phyloP scores from a whole-genome alignment of 1,284 basidiomycete genomes.

The Irpex sp. region DNA sequence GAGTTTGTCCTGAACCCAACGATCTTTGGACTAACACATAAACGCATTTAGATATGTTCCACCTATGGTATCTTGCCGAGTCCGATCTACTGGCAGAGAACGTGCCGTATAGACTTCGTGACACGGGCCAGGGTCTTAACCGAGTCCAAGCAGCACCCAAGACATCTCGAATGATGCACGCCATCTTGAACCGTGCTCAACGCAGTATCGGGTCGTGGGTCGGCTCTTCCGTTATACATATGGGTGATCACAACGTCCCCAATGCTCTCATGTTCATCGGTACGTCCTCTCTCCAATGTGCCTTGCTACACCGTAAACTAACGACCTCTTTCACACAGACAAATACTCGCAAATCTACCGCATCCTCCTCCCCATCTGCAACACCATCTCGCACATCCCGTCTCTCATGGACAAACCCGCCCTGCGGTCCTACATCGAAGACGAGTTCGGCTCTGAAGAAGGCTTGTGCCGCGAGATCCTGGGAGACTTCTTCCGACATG shows the following conservation, averaged over 20 bases:
- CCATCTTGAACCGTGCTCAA: conserved; percentile 75
- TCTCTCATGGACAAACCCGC: conserved; percentile 61
- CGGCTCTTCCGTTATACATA: conserved; percentile 54
- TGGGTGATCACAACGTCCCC: conserved; percentile 83
- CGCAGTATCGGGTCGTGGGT: conserved; percentile 76
- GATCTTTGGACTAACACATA: not conserved
- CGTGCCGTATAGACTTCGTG: conserved; percentile 69
- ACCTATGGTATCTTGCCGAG: conserved; percentile 75
- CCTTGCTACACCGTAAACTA: not conserved
- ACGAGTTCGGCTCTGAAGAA: conserved; percentile 73
- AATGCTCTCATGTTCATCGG: conserved; percentile 81
- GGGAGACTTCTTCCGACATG: conserved; percentile 79
- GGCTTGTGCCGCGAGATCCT: conserved; percentile 66
- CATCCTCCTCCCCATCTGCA: conserved; percentile 79
- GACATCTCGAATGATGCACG: conserved; percentile 81
- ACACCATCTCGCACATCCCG: conserved; percentile 68
- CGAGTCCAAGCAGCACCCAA: conserved; percentile 80
- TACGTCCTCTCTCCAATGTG: conserved; percentile 19
- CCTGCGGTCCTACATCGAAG: conserved; percentile 69
- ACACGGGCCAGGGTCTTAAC: conserved; percentile 82
- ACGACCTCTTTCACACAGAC: conserved; percentile 37
- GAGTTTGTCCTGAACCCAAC: conserved; percentile 14
- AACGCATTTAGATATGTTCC: conserved; percentile 67
- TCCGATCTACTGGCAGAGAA: conserved; percentile 74
- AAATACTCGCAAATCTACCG: conserved; percentile 87